A percentile compares a stretch with the other conserved stretches of the same genome.
Evolutionary conservation across 1,284 basidiomycete genomes (phyloP).

Genomic region (Papiliotrema fonsecae): DNA sequence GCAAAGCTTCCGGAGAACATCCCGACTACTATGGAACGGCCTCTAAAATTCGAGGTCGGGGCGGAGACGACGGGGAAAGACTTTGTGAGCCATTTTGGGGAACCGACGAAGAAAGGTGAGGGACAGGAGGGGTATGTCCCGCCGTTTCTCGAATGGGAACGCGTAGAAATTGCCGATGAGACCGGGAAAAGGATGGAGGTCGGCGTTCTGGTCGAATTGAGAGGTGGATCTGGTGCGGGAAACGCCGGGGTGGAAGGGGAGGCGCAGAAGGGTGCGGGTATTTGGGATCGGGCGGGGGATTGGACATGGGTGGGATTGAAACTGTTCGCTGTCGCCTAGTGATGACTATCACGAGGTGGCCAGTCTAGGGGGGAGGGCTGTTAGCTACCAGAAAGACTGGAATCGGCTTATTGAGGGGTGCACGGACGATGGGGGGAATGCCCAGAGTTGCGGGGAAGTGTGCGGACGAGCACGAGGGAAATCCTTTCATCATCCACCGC

Average conservation of each 20-base stretch:
- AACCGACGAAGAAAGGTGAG: constrained; percentile 80
- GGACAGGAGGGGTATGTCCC: constrained; percentile 75
- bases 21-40: constrained; percentile 21
- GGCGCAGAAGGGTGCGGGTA: constrained; percentile 30
- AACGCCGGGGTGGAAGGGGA: background rate
- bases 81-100: constrained; percentile 68
- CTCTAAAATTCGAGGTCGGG: constrained; percentile 52
- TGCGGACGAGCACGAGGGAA: no score
- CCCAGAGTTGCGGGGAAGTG: no score
- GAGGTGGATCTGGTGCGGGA: constrained; percentile 20
- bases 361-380: no score
- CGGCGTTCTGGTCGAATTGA: constrained; percentile 39
- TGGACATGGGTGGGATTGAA: constrained; percentile 44
- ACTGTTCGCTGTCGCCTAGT: constrained; percentile 34
- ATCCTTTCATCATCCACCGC: no score
- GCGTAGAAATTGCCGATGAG: constrained; percentile 61
- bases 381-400: no score
- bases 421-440: no score
- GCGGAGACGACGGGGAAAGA: constrained; percentile 64
- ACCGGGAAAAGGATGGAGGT: constrained; percentile 12
- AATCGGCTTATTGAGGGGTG: no score
- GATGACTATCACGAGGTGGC: no score
- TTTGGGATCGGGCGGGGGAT: constrained; percentile 42
- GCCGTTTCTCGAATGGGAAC: constrained; percentile 88
- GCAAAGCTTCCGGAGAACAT: constrained; percentile 26